phyloP scores from a whole-genome alignment of 202 grass and related monocot species.

The Dendrocalamus latiflorus region DNA sequence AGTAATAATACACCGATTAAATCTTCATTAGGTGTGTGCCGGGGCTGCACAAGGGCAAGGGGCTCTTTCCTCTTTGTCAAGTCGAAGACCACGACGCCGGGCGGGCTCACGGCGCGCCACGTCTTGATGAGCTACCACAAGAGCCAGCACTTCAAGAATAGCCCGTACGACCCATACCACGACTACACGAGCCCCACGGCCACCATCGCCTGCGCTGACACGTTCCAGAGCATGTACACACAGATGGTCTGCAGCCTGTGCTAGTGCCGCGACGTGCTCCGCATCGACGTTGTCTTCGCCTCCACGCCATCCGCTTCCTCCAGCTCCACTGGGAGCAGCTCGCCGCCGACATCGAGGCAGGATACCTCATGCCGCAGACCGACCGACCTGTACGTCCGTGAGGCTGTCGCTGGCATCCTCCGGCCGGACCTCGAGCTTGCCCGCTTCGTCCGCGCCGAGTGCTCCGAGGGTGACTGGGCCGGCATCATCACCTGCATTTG shows the following conservation, averaged over 20 bases:
- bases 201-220: constrained; percentile 52
- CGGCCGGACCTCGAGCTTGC: constrained; percentile 48
- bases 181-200: constrained; percentile 47
- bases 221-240: constrained; percentile 73
- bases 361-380: constrained; percentile 24
- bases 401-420: constrained; percentile 32
- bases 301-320: constrained; percentile 64
- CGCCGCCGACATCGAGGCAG: constrained; percentile 42
- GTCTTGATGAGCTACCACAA: constrained; percentile 86
- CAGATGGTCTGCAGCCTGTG: constrained; percentile 64
- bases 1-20: neutral
- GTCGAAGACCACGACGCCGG: constrained; percentile 73
- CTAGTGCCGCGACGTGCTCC: constrained; percentile 61
- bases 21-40: constrained; percentile 49
- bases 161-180: constrained; percentile 61
- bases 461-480: constrained; percentile 44
- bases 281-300: constrained; percentile 69
- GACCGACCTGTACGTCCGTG: constrained; percentile 43
- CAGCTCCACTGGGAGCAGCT: constrained; percentile 67
- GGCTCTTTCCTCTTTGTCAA: constrained; percentile 82
- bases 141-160: constrained; percentile 70
- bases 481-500: constrained; percentile 51
- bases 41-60: constrained; percentile 73
- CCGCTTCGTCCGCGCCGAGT: constrained; percentile 40
- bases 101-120: constrained; percentile 55